These are phyloP conservation scores for Zopfia rhizophila DNA, from an alignment of 2,329 filamentous ascomycete genomes.

Conservation along the genomic window DNA sequence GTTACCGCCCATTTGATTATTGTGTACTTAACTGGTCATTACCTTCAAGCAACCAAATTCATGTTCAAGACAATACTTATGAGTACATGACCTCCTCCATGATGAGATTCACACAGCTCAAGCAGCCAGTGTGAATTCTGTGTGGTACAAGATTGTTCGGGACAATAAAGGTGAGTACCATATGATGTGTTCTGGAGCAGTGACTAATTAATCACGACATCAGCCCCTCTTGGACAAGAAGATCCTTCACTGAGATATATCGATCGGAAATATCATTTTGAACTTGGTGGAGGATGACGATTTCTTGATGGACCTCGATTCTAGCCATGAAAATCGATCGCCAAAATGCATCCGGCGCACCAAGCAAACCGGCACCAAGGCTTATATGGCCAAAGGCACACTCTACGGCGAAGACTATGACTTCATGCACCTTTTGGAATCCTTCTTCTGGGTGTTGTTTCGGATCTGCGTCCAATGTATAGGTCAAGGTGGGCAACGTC, in stretches of 20 bases:
- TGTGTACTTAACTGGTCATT: too few species aligned
- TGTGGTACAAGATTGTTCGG: constrained; percentile 22
- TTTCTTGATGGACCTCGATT: constrained; percentile 34
- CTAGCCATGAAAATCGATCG: too few species aligned
- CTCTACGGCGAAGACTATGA: constrained; percentile 10
- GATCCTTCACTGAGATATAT: constrained; percentile 38
- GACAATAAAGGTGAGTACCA: constrained; percentile 23
- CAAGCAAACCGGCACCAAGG: constrained; percentile 14
- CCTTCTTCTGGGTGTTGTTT: constrained; percentile 17
- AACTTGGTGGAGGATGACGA: constrained; percentile 27
- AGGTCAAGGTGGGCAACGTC: constrained; percentile 30
- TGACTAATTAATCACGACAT: constrained; percentile 24
- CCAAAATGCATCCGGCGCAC: constrained; percentile 20
- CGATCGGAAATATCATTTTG: constrained; percentile 33
- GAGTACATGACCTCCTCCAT: too few species aligned
- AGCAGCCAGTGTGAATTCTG: too few species aligned
- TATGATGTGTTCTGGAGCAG: constrained; percentile 3
- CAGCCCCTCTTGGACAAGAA: constrained; percentile 27
- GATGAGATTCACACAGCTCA: too few species aligned
- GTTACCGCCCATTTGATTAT: too few species aligned
- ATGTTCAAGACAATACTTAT: too few species aligned
- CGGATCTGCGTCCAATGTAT: constrained; percentile 50
- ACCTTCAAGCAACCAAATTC: too few species aligned
- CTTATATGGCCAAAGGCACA: constrained; percentile 12
- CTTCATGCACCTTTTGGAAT: constrained; percentile 13